These are phyloP conservation scores for Iberis pinnata DNA, from an alignment of 345 rosid species.

Conservation along the genomic window DNA sequence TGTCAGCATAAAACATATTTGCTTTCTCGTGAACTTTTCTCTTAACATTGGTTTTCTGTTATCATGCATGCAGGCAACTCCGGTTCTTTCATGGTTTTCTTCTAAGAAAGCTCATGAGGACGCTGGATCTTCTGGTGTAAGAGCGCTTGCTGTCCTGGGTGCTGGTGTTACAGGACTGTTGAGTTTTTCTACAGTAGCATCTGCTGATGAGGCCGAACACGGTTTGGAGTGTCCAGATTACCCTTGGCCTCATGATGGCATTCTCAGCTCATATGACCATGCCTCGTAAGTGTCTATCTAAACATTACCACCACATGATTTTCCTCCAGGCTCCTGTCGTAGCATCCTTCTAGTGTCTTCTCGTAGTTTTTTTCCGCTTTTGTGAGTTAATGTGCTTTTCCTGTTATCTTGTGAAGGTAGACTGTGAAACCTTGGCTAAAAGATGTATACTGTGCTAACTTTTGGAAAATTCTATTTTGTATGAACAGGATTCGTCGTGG, in stretches of 20 bases:
- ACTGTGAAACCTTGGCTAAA: background rate
- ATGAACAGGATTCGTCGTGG: conserved; percentile 93
- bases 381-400: background rate
- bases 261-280: conserved; percentile 96
- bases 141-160: conserved; percentile 67
- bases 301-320: background rate
- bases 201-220: conserved; percentile 98
- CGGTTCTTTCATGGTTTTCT: conserved; percentile 44
- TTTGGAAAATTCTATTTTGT: conserved; percentile 21
- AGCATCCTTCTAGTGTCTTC: background rate
- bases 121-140: conserved; percentile 47
- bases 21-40: background rate
- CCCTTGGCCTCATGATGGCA: conserved; percentile 99
- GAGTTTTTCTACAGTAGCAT: conserved; percentile 64
- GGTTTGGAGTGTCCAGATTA: conserved; percentile 75
- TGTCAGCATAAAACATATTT: background rate
- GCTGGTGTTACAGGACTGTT: conserved; percentile 87
- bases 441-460: background rate
- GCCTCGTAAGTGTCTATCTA: conserved; percentile 68
- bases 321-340: too few relatives aligned
- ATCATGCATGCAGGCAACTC: conserved; percentile 46
- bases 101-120: conserved; percentile 65
- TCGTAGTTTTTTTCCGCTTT: background rate
- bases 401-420: background rate
- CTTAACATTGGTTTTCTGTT: conserved; percentile 16